Conservation (phyloP, 805 yeast genomes). For the Metschnikowia anglica region DNA sequence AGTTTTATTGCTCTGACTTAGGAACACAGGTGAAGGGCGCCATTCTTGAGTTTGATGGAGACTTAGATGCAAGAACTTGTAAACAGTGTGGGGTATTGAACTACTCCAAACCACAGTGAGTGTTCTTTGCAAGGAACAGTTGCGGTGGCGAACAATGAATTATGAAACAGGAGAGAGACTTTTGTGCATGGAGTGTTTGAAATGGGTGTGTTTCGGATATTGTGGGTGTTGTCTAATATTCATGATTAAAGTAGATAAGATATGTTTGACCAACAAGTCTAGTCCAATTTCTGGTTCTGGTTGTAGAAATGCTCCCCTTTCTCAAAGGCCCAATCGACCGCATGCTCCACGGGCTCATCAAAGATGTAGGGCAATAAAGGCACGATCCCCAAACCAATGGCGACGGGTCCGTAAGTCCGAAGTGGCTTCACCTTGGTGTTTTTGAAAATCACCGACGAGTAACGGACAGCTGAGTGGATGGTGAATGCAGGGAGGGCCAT, state of each 20-base stretch:
- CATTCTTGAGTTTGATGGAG: slow-evolving; percentile 65
- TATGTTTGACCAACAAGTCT: no score
- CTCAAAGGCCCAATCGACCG: slow-evolving; percentile 61
- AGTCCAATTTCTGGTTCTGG: slow-evolving; percentile 8
- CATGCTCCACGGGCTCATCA: slow-evolving; percentile 79
- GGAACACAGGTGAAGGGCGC: slow-evolving; percentile 91
- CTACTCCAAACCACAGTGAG: slow-evolving; percentile 56
- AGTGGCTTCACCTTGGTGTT: slow-evolving; percentile 48
- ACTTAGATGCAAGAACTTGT: slow-evolving; percentile 68
- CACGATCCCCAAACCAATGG: slow-evolving; percentile 71
- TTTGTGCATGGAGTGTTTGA: no score
- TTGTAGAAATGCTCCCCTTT: slow-evolving; percentile 35
- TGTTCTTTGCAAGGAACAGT: not conserved
- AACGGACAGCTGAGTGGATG: slow-evolving; percentile 72
- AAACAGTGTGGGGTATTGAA: slow-evolving; percentile 69
- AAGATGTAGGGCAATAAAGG: slow-evolving; percentile 76
- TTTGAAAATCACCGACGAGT: slow-evolving; percentile 62
- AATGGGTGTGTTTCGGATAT: no score
- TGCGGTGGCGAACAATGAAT: not conserved
- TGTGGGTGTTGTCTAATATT: no score
- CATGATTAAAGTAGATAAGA: no score
- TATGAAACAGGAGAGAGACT: not conserved
- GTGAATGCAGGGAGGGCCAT: slow-evolving; percentile 89
- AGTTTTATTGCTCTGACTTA: slow-evolving; percentile 73
- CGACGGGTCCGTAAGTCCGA: slow-evolving; percentile 73